Base-by-base conservation (phyloP, 2,329 filamentous ascomycete genomes). In the Akanthomyces lecanii region DNA sequence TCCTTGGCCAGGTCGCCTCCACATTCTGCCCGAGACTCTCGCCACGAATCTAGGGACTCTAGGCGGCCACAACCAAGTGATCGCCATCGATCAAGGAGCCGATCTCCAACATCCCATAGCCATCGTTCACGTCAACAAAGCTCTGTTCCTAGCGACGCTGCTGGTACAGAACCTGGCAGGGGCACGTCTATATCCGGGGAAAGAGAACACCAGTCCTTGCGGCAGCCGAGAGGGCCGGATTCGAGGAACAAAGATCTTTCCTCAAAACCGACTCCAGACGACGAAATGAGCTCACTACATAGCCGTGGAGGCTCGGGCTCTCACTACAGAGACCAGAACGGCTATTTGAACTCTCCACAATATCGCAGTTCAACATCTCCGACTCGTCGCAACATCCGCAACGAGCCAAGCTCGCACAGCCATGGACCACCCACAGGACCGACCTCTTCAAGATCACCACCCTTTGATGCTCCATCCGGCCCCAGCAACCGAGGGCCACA, bases 381-480 rank as follows among this genome's bases (percentile, higher is more conserved):
- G 18, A 48, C 51, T n/a, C 62, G 36, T 38, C 51, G 48, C 16
- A 71, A 54, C 71, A 74, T 61, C 68, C 69, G 42, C 74, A 47
- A 38, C 23, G 59, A 61, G 16, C 28, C 75, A 71, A 60, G 25
- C 21, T 59, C 30, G 5, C 21, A 44, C 16, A 51, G 23, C 36
- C 88, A 89, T 68, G 76, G 80, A 16, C 78, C 82, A 23, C 78
- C 82, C 50, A 81, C 76, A 63, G 82, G 82, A 80, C 65, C 69
- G 74, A 42, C 71, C 71, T 18, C 78, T 77, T 63, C 47, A 4
- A 52, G 28, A 30, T 82, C 81, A 2, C 82, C 84, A 14, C 78
- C 81, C 7, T 86, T 86, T 66, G 80, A 82, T 63, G 81, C 82
- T 8, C 81, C 86, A 14, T 81, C 81, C 1, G 85, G 83, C 5